Evolutionary conservation across 2,329 filamentous ascomycete species (phyloP).

Genomic region (Ophiobolus disseminans): DNA sequence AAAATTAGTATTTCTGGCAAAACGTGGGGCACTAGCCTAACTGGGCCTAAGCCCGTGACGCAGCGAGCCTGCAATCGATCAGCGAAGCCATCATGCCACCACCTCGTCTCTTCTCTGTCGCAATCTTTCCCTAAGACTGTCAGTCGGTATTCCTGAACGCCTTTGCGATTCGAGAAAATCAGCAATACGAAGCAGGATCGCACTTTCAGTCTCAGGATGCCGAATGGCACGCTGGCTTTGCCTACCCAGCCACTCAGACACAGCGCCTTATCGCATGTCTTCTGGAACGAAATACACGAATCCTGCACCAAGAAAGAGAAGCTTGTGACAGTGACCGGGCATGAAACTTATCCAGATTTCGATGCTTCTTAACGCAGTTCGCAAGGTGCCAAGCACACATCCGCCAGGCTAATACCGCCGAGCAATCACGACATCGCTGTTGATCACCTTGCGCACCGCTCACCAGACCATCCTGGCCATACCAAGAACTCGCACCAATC

Average conservation of each 20-base stretch:
- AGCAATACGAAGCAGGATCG: too few relatives aligned
- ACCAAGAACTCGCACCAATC: slow-evolving; percentile 29
- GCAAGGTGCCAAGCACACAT: slow-evolving; percentile 14
- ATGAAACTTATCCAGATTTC: background rate
- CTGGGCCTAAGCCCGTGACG: too few relatives aligned
- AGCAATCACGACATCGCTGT: slow-evolving; percentile 36
- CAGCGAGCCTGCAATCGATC: too few relatives aligned
- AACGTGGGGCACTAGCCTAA: too few relatives aligned
- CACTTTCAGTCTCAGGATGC: background rate
- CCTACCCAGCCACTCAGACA: background rate
- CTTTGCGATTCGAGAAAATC: too few relatives aligned
- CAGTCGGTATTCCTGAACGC: too few relatives aligned
- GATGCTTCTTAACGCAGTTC: background rate
- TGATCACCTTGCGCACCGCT: slow-evolving; percentile 20
- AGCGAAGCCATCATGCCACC: too few relatives aligned
- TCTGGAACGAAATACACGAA: background rate
- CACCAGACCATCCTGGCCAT: slow-evolving; percentile 10
- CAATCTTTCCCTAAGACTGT: too few relatives aligned
- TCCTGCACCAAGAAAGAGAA: background rate
- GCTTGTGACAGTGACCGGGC: background rate
- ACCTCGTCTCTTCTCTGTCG: too few relatives aligned
- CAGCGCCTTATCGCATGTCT: background rate
- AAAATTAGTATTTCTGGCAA: too few relatives aligned
- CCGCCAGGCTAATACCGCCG: slow-evolving; percentile 26
- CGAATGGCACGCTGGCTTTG: background rate